Evolutionary conservation across 495 filamentous ascomycete species (phyloP).

Genomic region (Podospora tetraspora): DNA sequence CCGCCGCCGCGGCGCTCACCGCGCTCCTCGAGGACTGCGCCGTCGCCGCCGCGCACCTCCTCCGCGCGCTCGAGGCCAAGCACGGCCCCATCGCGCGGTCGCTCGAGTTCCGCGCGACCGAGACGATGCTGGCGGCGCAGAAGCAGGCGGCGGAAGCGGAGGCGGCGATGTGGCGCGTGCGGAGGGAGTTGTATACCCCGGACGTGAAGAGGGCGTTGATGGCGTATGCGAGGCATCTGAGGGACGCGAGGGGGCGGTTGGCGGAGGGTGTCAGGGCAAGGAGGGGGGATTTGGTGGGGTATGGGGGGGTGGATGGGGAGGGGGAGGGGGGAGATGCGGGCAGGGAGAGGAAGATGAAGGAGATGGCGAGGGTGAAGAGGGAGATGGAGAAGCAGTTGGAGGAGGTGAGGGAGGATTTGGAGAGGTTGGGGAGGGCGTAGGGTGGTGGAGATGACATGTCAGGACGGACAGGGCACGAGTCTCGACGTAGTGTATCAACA

Average conservation of each 20-base stretch:
- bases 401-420: slow-evolving; percentile 53
- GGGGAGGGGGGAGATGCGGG: slow-evolving; percentile 37
- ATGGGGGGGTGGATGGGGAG: slow-evolving; percentile 47
- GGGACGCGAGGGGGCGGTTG: slow-evolving; percentile 44
- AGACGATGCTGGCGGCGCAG: slow-evolving; percentile 49
- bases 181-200: slow-evolving; percentile 49
- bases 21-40: slow-evolving; percentile 29
- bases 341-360: slow-evolving; percentile 46
- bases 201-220: slow-evolving; percentile 53
- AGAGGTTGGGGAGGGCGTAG: slow-evolving; percentile 39
- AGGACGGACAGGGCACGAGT: neutral
- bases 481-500: neutral
- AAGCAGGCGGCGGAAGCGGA: slow-evolving; percentile 38
- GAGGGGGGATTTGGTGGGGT: slow-evolving; percentile 49
- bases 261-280: slow-evolving; percentile 41
- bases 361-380: slow-evolving; percentile 58
- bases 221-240: slow-evolving; percentile 51
- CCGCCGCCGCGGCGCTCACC: slow-evolving; percentile 25
- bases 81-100: slow-evolving; percentile 61
- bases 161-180: slow-evolving; percentile 25
- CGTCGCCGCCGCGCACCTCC: slow-evolving; percentile 27
- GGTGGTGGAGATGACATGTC: neutral
- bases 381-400: slow-evolving; percentile 50
- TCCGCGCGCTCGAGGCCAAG: slow-evolving; percentile 45
- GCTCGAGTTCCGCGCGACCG: slow-evolving; percentile 54